A percentile compares a stretch with the other conserved stretches of the same genome.
Evolutionary conservation across 2,329 filamentous ascomycete species (phyloP).

Genomic region (Myriosclerotinia duriaeana): DNA sequence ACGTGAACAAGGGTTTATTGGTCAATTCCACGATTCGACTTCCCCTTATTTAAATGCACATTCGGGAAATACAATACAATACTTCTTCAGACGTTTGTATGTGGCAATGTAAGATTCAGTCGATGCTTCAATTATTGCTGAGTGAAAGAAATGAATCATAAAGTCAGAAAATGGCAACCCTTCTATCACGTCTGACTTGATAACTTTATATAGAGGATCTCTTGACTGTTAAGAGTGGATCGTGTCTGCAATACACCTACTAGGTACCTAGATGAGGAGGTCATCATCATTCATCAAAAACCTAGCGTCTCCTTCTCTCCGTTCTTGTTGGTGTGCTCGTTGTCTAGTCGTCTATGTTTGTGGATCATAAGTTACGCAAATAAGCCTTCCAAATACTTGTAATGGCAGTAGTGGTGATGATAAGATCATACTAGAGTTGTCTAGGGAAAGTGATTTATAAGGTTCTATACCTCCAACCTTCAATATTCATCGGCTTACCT

Average conservation of each 20-base stretch:
- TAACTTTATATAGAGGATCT: constrained; percentile 7
- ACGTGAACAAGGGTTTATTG: constrained; percentile 14
- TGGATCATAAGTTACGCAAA: neutral
- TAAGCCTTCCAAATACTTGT: neutral
- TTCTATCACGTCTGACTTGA: neutral
- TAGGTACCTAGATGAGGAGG: constrained; percentile 2
- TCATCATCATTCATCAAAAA: neutral
- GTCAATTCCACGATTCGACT: neutral
- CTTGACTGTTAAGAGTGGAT: neutral
- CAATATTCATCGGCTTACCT: neutral
- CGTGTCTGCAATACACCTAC: neutral
- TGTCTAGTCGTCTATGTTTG: neutral
- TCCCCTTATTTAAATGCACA: neutral
- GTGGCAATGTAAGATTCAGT: no score
- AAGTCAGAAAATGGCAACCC: neutral
- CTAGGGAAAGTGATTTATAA: neutral
- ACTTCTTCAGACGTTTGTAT: no score
- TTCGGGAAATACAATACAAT: neutral
- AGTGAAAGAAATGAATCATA: neutral
- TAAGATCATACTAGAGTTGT: no score
- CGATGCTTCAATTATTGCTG: no score
- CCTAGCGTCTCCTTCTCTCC: neutral
- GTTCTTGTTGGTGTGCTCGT: neutral
- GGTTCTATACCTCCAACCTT: neutral
- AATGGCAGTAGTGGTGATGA: no score